phyloP scores from a whole-genome alignment of 2,329 filamentous ascomycete species.

The Didymella arachidicola region DNA sequence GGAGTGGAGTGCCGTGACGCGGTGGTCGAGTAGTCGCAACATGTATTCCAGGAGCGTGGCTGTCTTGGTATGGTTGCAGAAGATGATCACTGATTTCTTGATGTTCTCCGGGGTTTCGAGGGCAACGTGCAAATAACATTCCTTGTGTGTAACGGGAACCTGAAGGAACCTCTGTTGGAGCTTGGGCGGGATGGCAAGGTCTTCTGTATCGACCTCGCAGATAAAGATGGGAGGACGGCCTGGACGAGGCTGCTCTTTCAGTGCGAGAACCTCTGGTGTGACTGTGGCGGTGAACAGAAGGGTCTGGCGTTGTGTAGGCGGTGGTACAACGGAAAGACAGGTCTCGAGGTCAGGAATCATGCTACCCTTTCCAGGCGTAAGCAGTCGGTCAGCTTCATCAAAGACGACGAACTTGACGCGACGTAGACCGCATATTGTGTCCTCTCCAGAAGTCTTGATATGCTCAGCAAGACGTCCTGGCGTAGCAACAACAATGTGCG shows the following conservation, averaged over 20 bases:
- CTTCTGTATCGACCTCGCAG: constrained; percentile 80
- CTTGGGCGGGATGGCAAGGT: constrained; percentile 78
- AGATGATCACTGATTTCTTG: constrained; percentile 83
- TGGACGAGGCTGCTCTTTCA: constrained; percentile 80
- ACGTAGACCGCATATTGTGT: constrained; percentile 82
- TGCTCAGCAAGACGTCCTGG: constrained; percentile 91
- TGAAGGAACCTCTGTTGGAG: constrained; percentile 86
- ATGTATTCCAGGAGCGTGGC: constrained; percentile 90
- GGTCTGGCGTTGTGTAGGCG: constrained; percentile 82
- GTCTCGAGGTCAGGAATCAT: constrained; percentile 96
- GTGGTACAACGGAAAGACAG: constrained; percentile 82
- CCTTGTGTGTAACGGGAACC: constrained; percentile 88
- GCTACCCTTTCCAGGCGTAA: constrained; percentile 77
- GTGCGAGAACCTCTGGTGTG: constrained; percentile 85
- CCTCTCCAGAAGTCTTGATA: constrained; percentile 87
- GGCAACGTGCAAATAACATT: constrained; percentile 92
- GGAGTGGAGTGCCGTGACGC: constrained; percentile 90
- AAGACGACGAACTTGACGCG: constrained; percentile 87
- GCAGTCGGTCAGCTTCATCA: constrained; percentile 91
- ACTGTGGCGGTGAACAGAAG: constrained; percentile 96
- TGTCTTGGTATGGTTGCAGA: constrained; percentile 90
- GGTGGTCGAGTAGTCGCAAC: constrained; percentile 83
- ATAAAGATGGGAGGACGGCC: constrained; percentile 82
- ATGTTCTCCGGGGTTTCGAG: constrained; percentile 76
- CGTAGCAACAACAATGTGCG: constrained; percentile 93